Evolutionary conservation across 1,284 basidiomycete species (phyloP).

Genomic region (Veloporphyrellus conicus): DNA sequence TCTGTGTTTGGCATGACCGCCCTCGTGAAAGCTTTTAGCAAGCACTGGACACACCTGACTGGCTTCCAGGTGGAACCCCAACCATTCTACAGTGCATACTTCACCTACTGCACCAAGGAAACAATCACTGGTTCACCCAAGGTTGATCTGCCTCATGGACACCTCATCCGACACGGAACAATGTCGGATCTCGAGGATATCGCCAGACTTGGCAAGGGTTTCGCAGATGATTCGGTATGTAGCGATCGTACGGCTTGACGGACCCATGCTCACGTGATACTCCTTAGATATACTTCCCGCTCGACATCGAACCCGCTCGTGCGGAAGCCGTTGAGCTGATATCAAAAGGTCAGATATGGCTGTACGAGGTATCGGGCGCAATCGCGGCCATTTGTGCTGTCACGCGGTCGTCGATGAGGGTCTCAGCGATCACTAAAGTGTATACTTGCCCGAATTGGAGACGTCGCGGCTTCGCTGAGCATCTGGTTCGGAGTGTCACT

Average conservation of each 20-base stretch:
- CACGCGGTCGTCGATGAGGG: conserved; percentile 40
- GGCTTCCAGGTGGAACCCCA: conserved; percentile 39
- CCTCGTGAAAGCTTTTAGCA: conserved; percentile 47
- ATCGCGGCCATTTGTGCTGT: conserved; percentile 64
- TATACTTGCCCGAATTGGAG: conserved; percentile 44
- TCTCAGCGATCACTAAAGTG: conserved; percentile 50
- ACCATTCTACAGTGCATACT: conserved; percentile 62
- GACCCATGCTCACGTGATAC: conserved; percentile 4
- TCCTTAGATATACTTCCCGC: conserved; percentile 52
- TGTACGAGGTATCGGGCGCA: conserved; percentile 43
- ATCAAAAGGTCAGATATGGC: conserved; percentile 54
- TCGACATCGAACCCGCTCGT: conserved; percentile 41
- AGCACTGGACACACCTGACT: conserved; percentile 52
- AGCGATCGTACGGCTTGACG: neutral
- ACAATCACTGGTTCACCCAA: conserved; percentile 39
- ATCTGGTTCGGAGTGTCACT: conserved; percentile 42
- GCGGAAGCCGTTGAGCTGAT: conserved; percentile 54
- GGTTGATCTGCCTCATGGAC: conserved; percentile 33
- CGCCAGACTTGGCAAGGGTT: conserved; percentile 51
- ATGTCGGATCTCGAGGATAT: conserved; percentile 42
- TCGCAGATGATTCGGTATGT: conserved; percentile 58
- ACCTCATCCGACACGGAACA: conserved; percentile 39
- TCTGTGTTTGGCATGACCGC: conserved; percentile 59
- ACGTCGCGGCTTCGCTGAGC: conserved; percentile 43
- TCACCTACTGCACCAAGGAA: conserved; percentile 49